Base-by-base conservation (phyloP, 306 rosid species). In the Hylodesmum podocarpum region DNA sequence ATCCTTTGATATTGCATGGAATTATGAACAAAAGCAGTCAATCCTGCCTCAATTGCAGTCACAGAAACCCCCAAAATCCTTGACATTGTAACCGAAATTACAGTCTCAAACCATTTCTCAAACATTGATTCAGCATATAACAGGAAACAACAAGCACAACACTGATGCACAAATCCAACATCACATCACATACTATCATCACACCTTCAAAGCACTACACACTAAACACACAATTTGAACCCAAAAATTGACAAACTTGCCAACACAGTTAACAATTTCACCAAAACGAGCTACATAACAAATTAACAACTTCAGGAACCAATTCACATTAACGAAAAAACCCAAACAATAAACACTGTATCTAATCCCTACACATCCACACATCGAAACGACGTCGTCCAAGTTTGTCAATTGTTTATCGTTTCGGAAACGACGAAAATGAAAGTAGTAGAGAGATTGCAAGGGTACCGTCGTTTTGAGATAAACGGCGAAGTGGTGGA, bases 131-230 rank as follows among this genome's bases (percentile, higher is more conserved):
- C 91, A 3, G 87, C 82, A 86, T 80, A 87, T 80, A 89, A 86
- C 47, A 91, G 78, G 82, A 94, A 91, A 80, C 97, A 94, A 47
- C 87, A 90, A 61, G 91, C 97, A 87, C 67, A 87, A 76, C 98
- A 90, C 75, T 87, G 96, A 73, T 91, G 91, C 89, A 91, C 93
- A 70, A 91, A 90, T 34, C 96, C 97, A 83, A 88, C 87, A 87
- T 89, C 37, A 14, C 14, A 57, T 57, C 18, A 5, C 4, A 27
- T 27, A 0, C 37, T 57, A 57, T 25, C 18, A 76, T 57, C 51
- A 63, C 87, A 76, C 85, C 72, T 83, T 87, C 40, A 76, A 66
- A 61, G 75, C 5, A 24, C 13, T 4, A 12, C 36, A 27, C 64
- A 27, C 33, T n/a, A 28, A 8, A 29, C n/a, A 10, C 7, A 16